phyloP scores from a whole-genome alignment of 306 rosid genomes.

The Trichosanthes truncata region DNA sequence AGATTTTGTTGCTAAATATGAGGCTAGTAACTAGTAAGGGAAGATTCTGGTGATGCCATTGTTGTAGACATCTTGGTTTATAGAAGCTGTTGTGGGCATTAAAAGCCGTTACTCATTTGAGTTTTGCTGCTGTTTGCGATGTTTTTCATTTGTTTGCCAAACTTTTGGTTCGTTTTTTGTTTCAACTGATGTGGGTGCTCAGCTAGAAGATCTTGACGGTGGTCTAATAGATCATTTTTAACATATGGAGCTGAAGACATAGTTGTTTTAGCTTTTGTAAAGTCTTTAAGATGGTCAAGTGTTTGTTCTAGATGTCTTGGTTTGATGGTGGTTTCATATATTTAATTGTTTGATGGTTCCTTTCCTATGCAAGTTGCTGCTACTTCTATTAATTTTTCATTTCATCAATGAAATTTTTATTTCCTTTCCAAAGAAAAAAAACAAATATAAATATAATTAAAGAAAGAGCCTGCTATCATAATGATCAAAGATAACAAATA shows the following conservation, averaged over 20 bases:
- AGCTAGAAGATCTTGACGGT: not conserved
- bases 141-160: not conserved
- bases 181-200: not conserved
- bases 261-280: not conserved
- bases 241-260: too few relatives aligned
- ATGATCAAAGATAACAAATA: too few relatives aligned
- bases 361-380: too few relatives aligned
- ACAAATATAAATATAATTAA: too few relatives aligned
- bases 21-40: not conserved
- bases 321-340: too few relatives aligned
- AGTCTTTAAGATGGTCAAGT: not conserved
- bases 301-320: not conserved
- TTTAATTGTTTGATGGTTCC: too few relatives aligned
- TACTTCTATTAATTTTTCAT: too few relatives aligned
- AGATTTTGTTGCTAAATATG: not conserved
- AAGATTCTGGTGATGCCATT: not conserved
- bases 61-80: not conserved
- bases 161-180: not conserved
- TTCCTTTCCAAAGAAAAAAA: too few relatives aligned
- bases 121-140: not conserved
- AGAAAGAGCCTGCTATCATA: too few relatives aligned
- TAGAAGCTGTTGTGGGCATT: not conserved
- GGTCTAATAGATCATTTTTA: not conserved
- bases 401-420: too few relatives aligned
- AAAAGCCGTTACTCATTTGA: not conserved